Evolutionary conservation across 371 early-diverging fungal species (phyloP).

Genomic region (Chytridium lagenaria): DNA sequence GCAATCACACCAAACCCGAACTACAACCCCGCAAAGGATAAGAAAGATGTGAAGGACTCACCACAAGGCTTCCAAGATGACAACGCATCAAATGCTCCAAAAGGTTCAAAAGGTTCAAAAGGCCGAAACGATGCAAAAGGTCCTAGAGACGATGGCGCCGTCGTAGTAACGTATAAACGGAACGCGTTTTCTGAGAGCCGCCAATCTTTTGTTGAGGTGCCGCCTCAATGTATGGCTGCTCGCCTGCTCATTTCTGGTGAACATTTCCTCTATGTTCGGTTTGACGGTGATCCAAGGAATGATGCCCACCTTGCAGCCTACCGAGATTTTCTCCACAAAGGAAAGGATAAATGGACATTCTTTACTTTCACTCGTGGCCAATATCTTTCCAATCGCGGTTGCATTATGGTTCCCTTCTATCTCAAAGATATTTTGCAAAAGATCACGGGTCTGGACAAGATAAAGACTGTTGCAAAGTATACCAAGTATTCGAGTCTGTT

Average conservation of each 20-base stretch:
- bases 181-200: too few relatives aligned
- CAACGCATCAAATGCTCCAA: too few relatives aligned
- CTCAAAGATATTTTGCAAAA: neutral
- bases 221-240: slow-evolving; percentile 10
- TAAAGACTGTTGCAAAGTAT: slow-evolving; percentile 12
- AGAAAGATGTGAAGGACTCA: too few relatives aligned
- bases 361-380: slow-evolving; percentile 18
- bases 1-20: too few relatives aligned
- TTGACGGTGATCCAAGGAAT: neutral
- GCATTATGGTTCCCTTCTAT: neutral
- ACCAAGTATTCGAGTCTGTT: too few relatives aligned
- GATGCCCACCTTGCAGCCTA: slow-evolving; percentile 9
- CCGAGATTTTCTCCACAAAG: slow-evolving; percentile 19
- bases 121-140: too few relatives aligned
- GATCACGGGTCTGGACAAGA: slow-evolving; percentile 6
- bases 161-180: too few relatives aligned
- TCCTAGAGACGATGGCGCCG: too few relatives aligned
- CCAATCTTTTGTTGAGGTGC: too few relatives aligned
- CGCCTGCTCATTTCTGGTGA: neutral
- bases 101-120: too few relatives aligned
- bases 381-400: neutral
- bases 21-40: too few relatives aligned
- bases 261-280: slow-evolving; percentile 5
- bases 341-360: slow-evolving; percentile 8
- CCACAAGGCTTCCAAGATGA: too few relatives aligned